Evolutionary conservation across 2,329 filamentous ascomycete genomes (phyloP).

Genomic region (Cladosporium sp.): DNA sequence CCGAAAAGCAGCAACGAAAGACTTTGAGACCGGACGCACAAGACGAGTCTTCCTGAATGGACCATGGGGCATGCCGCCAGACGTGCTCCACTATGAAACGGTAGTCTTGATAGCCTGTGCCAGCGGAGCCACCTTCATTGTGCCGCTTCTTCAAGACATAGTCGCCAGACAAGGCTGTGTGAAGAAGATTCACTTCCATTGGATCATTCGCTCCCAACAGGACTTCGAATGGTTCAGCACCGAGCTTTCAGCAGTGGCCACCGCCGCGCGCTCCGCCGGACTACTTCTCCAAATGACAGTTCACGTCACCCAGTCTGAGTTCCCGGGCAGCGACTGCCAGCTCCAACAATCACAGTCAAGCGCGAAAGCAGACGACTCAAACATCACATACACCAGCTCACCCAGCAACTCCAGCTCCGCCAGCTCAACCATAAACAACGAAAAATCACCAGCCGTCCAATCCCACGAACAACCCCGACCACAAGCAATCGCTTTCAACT

Average conservation of each 20-base stretch:
- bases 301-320: conserved; percentile 44
- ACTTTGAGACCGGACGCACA: conserved; percentile 7
- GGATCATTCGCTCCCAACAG: conserved; percentile 25
- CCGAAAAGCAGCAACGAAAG: conserved; percentile 20
- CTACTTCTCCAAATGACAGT: conserved; percentile 47
- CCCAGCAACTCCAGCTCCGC: neutral
- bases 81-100: conserved; percentile 55
- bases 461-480: conserved; percentile 19
- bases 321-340: too few species aligned
- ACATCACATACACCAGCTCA: neutral
- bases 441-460: conserved; percentile 18
- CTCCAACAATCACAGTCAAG: neutral
- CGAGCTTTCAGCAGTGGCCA: conserved; percentile 28
- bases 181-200: conserved; percentile 24
- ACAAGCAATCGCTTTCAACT: conserved; percentile 28
- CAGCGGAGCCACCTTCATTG: conserved; percentile 55
- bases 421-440: conserved; percentile 15
- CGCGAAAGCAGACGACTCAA: neutral
- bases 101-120: conserved; percentile 56
- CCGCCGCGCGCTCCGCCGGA: conserved; percentile 47
- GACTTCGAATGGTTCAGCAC: conserved; percentile 22
- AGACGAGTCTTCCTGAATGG: conserved; percentile 26
- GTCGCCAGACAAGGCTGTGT: conserved; percentile 34
- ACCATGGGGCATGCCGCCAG: conserved; percentile 28
- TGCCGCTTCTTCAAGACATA: conserved; percentile 54